Evolutionary conservation across 176 grass and related monocot species (phyloP).

Genomic region (Metroxylon sagu): DNA sequence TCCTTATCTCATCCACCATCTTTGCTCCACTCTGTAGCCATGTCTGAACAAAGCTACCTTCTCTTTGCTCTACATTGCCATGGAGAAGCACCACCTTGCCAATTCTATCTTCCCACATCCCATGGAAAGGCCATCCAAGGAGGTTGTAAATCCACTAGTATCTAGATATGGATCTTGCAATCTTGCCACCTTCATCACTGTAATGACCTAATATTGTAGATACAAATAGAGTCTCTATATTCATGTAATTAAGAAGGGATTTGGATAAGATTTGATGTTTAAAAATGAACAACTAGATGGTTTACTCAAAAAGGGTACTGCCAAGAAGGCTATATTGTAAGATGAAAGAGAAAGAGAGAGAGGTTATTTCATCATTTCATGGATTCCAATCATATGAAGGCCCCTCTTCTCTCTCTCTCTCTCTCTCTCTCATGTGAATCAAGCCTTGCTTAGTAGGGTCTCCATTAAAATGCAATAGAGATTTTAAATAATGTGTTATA

Average conservation of each 20-base stretch:
- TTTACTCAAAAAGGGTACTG: slow-evolving; percentile 10
- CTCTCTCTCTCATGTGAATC: too few species aligned
- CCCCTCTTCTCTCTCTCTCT: background rate
- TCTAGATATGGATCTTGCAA: slow-evolving; percentile 24
- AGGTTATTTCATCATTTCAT: slow-evolving; percentile 15
- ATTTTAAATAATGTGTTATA: too few species aligned
- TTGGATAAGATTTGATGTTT: slow-evolving; percentile 25
- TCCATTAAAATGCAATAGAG: too few species aligned
- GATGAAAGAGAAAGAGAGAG: slow-evolving; percentile 8
- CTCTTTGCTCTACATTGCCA: too few species aligned
- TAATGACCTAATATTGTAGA: slow-evolving; percentile 12
- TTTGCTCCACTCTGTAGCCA: too few species aligned
- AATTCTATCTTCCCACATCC: too few species aligned
- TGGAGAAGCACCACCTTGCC: too few species aligned
- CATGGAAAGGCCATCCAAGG: too few species aligned
- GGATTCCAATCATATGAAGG: slow-evolving; percentile 29
- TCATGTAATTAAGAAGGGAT: slow-evolving; percentile 30
- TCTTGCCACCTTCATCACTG: slow-evolving; percentile 30
- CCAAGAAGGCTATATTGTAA: slow-evolving; percentile 16
- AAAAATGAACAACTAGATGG: slow-evolving; percentile 25
- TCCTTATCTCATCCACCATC: too few species aligned
- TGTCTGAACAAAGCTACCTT: too few species aligned
- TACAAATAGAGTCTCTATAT: slow-evolving; percentile 24
- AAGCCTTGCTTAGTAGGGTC: too few species aligned
- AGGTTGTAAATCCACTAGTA: background rate